Evolutionary conservation across 768 basidiomycete species (phyloP).

Genomic region (Termitomyces sp.): DNA sequence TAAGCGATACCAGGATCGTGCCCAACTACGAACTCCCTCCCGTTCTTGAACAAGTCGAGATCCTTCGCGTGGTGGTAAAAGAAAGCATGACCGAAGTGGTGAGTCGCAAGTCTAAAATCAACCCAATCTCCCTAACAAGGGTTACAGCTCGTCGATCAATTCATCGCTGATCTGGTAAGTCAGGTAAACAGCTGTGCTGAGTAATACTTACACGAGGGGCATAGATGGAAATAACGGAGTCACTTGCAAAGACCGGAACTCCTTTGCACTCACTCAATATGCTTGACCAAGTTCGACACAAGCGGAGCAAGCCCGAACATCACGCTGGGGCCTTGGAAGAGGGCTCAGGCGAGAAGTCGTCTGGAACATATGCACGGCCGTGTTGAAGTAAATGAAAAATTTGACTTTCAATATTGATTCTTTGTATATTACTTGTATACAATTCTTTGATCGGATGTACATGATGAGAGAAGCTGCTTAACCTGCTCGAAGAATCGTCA

Average conservation of each 20-base stretch:
- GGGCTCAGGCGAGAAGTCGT: constrained; percentile 39
- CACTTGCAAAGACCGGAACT: constrained; percentile 40
- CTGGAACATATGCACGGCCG: constrained; percentile 63
- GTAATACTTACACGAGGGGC: not conserved
- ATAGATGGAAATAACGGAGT: constrained; percentile 62
- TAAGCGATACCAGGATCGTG: constrained; percentile 28
- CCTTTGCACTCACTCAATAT: constrained; percentile 46
- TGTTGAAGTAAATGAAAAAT: constrained; percentile 35
- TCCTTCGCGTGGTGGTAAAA: constrained; percentile 61
- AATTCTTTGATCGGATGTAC: not conserved
- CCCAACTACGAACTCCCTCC: constrained; percentile 52
- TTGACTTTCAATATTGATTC: not conserved
- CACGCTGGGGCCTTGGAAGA: constrained; percentile 39
- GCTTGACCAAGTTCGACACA: constrained; percentile 24
- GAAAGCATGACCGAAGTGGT: constrained; percentile 52
- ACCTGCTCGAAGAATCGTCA: not conserved
- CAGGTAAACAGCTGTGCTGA: not conserved
- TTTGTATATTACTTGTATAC: not conserved
- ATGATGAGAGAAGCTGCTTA: not conserved
- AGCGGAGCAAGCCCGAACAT: constrained; percentile 28
- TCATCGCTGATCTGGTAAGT: constrained; percentile 65
- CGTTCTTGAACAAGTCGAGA: constrained; percentile 44
- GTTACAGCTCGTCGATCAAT: constrained; percentile 57
- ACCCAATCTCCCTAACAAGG: constrained; percentile 42
- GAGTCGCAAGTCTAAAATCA: constrained; percentile 22